These are phyloP conservation scores for Ophiostoma quercus DNA, from an alignment of 2,329 filamentous ascomycete species.

Conservation along the genomic window DNA sequence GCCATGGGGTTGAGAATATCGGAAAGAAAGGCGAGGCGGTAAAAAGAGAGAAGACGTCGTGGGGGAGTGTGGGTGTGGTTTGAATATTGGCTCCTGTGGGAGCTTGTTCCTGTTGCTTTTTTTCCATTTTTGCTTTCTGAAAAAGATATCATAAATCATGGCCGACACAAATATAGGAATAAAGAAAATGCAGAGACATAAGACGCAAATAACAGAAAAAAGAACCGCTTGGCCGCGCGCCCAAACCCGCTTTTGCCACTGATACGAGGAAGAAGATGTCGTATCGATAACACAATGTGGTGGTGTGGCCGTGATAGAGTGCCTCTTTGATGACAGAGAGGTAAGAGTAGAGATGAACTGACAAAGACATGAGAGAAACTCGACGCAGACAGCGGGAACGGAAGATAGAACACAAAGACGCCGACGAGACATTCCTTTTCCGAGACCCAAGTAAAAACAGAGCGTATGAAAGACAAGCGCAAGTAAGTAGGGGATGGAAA, in stretches of 20 bases:
- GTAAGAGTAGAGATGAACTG: not conserved
- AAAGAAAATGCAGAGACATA: slow-evolving; percentile 16
- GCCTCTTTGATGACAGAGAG: not conserved
- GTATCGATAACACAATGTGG: not conserved
- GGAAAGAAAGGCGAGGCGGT: slow-evolving; percentile 30
- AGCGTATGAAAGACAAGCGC: slow-evolving; percentile 17
- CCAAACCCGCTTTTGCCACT: not conserved
- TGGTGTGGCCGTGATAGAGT: slow-evolving; percentile 1
- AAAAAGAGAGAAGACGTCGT: slow-evolving; percentile 20
- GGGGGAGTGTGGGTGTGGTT: slow-evolving; percentile 27
- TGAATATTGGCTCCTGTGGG: slow-evolving; percentile 38
- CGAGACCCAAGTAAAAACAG: slow-evolving; percentile 3
- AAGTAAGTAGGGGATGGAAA: slow-evolving; percentile 21
- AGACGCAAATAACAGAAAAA: slow-evolving; percentile 2
- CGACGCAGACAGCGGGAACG: slow-evolving; percentile 1
- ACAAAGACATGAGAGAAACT: not conserved
- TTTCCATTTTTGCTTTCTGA: slow-evolving; percentile 17
- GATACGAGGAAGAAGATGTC: not conserved
- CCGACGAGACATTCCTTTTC: slow-evolving; percentile 2
- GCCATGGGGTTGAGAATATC: slow-evolving; percentile 32
- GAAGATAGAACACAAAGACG: slow-evolving; percentile 8
- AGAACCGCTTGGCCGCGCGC: not conserved
- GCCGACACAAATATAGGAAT: slow-evolving; percentile 23
- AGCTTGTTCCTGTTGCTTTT: slow-evolving; percentile 22
- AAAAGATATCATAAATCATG: slow-evolving; percentile 28